phyloP scores from a whole-genome alignment of 176 grass and related monocot species.

The Oryza meridionalis region DNA sequence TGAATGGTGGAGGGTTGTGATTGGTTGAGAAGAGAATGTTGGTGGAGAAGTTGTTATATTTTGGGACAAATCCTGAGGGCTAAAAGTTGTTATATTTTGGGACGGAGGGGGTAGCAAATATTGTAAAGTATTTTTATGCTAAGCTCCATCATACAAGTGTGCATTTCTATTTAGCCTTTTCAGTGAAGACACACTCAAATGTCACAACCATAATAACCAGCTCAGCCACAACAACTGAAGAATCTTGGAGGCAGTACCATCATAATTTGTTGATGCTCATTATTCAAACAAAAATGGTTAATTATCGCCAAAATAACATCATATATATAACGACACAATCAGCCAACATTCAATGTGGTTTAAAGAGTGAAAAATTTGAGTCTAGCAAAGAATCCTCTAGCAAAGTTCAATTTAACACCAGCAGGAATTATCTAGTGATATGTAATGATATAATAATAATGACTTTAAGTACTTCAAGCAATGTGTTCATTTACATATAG shows the following conservation, averaged over 20 bases:
- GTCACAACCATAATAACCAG: slow-evolving; percentile 8
- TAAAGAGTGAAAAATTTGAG: background rate
- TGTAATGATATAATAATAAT: background rate
- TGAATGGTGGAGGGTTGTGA: no score
- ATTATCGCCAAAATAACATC: background rate
- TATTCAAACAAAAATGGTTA: background rate
- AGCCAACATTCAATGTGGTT: background rate
- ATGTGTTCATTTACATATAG: background rate
- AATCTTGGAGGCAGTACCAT: background rate
- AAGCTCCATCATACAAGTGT: background rate
- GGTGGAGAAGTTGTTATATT: no score
- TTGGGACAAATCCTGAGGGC: no score
- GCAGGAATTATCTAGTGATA: background rate
- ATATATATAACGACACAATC: background rate
- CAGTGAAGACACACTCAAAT: background rate
- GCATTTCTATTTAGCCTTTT: background rate
- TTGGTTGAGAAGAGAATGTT: no score
- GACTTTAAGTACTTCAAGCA: background rate
- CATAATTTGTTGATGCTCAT: slow-evolving; percentile 6
- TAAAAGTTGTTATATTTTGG: no score
- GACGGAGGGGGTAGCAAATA: no score
- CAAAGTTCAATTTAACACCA: background rate
- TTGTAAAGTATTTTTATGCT: background rate
- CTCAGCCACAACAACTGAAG: background rate
- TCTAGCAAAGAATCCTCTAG: background rate